phyloP scores from a whole-genome alignment of 345 rosid species.

The Citrus inodora region DNA sequence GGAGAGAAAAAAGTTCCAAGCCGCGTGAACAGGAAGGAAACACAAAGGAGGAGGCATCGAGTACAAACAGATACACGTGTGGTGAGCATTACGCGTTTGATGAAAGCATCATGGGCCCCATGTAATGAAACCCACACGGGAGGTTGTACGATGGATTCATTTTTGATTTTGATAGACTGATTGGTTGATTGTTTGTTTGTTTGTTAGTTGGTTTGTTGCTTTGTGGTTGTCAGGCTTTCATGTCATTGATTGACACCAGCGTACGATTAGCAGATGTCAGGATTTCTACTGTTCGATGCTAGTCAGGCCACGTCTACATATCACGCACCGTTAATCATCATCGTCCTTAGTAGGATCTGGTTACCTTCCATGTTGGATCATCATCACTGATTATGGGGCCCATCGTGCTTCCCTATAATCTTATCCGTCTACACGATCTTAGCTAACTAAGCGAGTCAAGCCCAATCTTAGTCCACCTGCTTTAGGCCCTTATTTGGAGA shows the following conservation, averaged over 20 bases:
- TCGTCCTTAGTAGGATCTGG: too few relatives aligned
- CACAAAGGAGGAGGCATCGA: neutral
- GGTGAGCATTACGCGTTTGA: neutral
- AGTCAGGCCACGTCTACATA: conserved; percentile 28
- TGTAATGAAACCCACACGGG: neutral
- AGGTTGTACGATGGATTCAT: neutral
- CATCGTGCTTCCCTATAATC: neutral
- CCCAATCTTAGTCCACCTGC: too few relatives aligned
- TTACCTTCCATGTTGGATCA: neutral
- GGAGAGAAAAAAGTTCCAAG: too few relatives aligned
- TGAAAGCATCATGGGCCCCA: neutral
- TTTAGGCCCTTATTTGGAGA: neutral
- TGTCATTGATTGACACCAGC: neutral
- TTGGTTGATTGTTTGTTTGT: neutral
- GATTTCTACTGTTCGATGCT: conserved; percentile 9
- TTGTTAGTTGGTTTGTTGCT: neutral
- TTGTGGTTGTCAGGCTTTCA: neutral
- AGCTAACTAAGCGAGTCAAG: too few relatives aligned
- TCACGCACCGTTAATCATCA: conserved; percentile 14
- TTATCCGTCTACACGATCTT: too few relatives aligned
- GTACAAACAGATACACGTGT: conserved; percentile 1
- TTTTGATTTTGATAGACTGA: neutral
- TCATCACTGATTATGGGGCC: neutral
- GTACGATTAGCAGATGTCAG: neutral
- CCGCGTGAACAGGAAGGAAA: neutral